Evolutionary conservation across 176 grass and related monocot species (phyloP).

Genomic region (Musa acuminata): DNA sequence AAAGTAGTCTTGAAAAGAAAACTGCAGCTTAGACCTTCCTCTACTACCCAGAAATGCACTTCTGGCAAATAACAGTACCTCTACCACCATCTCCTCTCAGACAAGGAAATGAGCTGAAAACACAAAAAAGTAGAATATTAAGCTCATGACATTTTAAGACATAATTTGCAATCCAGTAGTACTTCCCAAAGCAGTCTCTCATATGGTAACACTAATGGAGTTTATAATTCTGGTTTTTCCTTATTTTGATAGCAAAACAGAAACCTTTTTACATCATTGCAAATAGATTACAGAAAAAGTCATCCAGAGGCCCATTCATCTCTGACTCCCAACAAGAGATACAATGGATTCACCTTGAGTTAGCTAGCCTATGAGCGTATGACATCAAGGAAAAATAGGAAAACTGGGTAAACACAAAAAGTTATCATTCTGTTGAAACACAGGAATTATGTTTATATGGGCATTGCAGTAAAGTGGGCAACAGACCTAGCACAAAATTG

Average conservation of each 20-base stretch:
- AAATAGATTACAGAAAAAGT: no score
- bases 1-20: background rate
- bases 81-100: slow-evolving; percentile 37
- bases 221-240: background rate
- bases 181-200: background rate
- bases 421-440: no score
- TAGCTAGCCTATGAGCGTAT: no score
- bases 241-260: background rate
- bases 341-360: no score
- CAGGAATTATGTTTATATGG: no score
- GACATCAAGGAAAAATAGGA: no score
- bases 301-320: no score
- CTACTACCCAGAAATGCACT: background rate
- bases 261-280: no score
- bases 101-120: slow-evolving; percentile 92
- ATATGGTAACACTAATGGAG: background rate
- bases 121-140: slow-evolving; percentile 6
- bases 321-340: no score
- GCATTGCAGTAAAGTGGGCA: no score
- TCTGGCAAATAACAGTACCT: background rate
- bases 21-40: background rate
- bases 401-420: no score
- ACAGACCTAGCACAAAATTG: no score
- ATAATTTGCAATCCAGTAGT: background rate
- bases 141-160: background rate